These are phyloP conservation scores for Calonectria hawksworthii DNA, from an alignment of 2,329 filamentous ascomycete species.

Conservation along the genomic window DNA sequence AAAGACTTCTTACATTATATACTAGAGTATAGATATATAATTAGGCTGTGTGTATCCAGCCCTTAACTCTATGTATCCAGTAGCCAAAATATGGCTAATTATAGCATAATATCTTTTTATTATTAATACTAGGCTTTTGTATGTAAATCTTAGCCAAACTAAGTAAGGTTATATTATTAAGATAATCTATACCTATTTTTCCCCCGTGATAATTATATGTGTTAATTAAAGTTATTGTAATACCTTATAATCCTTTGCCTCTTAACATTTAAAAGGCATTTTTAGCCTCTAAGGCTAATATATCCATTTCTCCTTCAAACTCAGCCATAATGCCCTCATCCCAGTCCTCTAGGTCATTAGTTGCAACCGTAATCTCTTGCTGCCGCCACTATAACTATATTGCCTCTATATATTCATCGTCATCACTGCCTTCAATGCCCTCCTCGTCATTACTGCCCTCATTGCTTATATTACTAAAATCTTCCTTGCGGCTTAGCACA, in stretches of 20 bases:
- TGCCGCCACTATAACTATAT: neutral
- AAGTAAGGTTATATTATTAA: neutral
- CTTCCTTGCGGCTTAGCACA: neutral
- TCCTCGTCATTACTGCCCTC: neutral
- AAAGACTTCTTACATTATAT: no score
- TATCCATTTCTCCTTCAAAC: neutral
- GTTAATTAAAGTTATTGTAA: neutral
- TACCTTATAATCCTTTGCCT: neutral
- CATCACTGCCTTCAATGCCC: neutral
- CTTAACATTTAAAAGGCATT: neutral
- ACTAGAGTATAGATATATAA: no score
- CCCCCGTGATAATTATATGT: neutral
- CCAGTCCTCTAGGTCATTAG: neutral
- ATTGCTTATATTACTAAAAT: neutral
- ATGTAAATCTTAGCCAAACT: neutral
- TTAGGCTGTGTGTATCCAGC: neutral
- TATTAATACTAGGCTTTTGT: neutral
- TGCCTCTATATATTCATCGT: neutral
- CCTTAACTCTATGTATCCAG: neutral
- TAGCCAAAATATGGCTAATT: neutral
- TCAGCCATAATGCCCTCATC: neutral
- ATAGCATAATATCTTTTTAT: neutral
- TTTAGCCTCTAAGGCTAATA: neutral
- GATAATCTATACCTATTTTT: neutral
- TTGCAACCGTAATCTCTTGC: neutral